A percentile compares a stretch with the other conserved stretches of the same genome.
These are phyloP conservation scores for Schizophyllum amplum DNA, from an alignment of 1,284 basidiomycete species.

Conservation along the genomic window DNA sequence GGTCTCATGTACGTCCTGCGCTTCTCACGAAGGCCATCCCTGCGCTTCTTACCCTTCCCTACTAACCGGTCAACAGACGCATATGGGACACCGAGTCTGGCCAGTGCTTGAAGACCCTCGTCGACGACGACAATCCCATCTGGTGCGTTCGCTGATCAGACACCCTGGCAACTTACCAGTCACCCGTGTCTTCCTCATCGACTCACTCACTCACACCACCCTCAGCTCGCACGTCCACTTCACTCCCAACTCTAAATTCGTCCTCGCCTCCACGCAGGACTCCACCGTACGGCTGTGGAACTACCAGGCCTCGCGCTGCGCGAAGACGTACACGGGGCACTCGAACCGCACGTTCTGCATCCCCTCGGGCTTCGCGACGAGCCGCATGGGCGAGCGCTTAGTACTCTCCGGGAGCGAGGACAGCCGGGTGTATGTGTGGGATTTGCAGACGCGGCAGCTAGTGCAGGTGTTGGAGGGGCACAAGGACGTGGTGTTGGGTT, in stretches of 20 bases:
- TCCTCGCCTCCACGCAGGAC: constrained; percentile 87
- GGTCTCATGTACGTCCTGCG: constrained; percentile 79
- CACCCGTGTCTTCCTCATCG: background rate
- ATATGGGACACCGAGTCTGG: constrained; percentile 96
- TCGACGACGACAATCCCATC: constrained; percentile 92
- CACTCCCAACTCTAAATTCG: constrained; percentile 85
- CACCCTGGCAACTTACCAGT: no score
- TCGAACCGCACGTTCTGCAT: constrained; percentile 75
- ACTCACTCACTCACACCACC: constrained; percentile 6
- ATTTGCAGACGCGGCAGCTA: constrained; percentile 78
- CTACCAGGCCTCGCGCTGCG: constrained; percentile 82
- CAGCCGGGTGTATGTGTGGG: constrained; percentile 83
- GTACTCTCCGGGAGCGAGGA: constrained; percentile 91
- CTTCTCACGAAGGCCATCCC: background rate
- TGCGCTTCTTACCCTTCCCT: constrained; percentile 4
- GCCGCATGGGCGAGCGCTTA: constrained; percentile 44
- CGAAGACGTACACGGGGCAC: constrained; percentile 89
- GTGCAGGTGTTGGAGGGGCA: constrained; percentile 74
- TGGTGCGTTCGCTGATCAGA: constrained; percentile 43
- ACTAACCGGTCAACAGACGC: constrained; percentile 38
- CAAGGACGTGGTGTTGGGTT: constrained; percentile 67
- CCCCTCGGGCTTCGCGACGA: constrained; percentile 31
- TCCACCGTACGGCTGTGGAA: constrained; percentile 93
- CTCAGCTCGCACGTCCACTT: constrained; percentile 77
- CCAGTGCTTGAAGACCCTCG: constrained; percentile 94